These are phyloP conservation scores for Nidularia sp. DNA, from an alignment of 768 basidiomycete genomes.

Conservation along the genomic window DNA sequence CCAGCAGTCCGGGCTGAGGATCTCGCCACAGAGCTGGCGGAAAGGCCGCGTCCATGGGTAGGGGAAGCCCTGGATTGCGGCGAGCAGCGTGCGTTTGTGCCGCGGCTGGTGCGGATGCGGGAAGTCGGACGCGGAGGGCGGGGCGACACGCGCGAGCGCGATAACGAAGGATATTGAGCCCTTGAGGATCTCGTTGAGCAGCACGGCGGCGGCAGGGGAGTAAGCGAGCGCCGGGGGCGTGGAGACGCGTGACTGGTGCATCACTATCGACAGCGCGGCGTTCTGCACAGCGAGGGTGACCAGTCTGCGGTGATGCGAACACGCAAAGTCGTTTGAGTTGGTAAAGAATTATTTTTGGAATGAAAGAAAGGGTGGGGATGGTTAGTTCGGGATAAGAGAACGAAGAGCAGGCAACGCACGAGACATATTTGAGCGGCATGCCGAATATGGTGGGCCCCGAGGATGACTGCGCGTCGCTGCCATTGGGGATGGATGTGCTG, in stretches of 20 bases:
- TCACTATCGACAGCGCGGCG: constrained; percentile 91
- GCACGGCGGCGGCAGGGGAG: constrained; percentile 90
- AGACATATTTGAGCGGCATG: constrained; percentile 75
- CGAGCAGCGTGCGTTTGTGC: constrained; percentile 35
- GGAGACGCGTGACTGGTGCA: constrained; percentile 97
- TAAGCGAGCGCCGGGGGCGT: constrained; percentile 76
- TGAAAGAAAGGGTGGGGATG: not conserved
- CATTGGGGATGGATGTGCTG: constrained; percentile 20
- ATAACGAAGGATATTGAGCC: constrained; percentile 88
- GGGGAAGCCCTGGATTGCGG: constrained; percentile 27
- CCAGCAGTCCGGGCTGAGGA: constrained; percentile 95
- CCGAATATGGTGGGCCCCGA: constrained; percentile 55
- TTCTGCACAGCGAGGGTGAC: constrained; percentile 93
- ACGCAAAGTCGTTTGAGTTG: no score
- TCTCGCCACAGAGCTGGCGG: constrained; percentile 56
- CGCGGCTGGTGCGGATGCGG: constrained; percentile 15
- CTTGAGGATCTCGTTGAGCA: constrained; percentile 93
- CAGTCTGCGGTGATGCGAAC: constrained; percentile 36
- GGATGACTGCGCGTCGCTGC: constrained; percentile 23
- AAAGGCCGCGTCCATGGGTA: constrained; percentile 48
- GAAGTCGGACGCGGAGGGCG: constrained; percentile 21
- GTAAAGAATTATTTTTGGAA: constrained; percentile 1
- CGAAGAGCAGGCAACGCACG: constrained; percentile 40
- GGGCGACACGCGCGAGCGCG: constrained; percentile 56
- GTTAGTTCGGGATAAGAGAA: not conserved